A percentile compares a stretch with the other conserved stretches of the same genome.
These are phyloP conservation scores for Exophiala bonariae DNA, from an alignment of 2,329 filamentous ascomycete species.

Conservation along the genomic window DNA sequence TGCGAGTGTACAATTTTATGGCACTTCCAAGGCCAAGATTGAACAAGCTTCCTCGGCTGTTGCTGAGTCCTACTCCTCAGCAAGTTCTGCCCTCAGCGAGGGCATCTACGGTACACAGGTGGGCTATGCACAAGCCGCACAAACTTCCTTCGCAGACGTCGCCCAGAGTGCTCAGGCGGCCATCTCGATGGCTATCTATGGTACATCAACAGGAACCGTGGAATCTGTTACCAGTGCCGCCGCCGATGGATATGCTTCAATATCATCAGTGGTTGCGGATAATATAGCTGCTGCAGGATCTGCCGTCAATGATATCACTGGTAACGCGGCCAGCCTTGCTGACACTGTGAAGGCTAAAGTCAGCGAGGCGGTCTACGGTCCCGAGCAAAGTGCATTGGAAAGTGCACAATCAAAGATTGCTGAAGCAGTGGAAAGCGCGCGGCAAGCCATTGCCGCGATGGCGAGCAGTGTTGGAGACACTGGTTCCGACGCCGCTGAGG, in stretches of 20 bases:
- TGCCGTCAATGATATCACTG: conserved; percentile 23
- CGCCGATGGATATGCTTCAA: conserved; percentile 43
- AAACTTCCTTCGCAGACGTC: conserved; percentile 54
- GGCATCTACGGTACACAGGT: conserved; percentile 57
- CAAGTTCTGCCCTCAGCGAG: conserved; percentile 46
- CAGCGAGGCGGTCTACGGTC: conserved; percentile 50
- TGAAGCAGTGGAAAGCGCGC: conserved; percentile 37
- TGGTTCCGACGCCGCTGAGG: conserved; percentile 37
- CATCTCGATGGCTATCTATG: conserved; percentile 59
- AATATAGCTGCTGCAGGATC: conserved; percentile 35
- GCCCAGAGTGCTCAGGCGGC: conserved; percentile 56
- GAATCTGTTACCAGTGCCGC: conserved; percentile 47
- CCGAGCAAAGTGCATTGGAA: conserved; percentile 38
- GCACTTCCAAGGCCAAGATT: conserved; percentile 52
- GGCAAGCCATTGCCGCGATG: conserved; percentile 34
- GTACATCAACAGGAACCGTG: conserved; percentile 50
- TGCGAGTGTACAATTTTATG: conserved; percentile 59
- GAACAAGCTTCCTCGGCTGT: conserved; percentile 57
- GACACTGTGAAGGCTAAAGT: conserved; percentile 30
- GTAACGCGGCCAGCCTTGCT: conserved; percentile 24
- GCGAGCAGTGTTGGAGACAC: conserved; percentile 29
- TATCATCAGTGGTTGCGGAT: conserved; percentile 46
- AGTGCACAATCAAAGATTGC: conserved; percentile 34
- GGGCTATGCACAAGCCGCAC: conserved; percentile 55
- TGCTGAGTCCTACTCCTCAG: conserved; percentile 53